These are phyloP conservation scores for Brassica carinata DNA, from an alignment of 345 rosid genomes.

Conservation along the genomic window DNA sequence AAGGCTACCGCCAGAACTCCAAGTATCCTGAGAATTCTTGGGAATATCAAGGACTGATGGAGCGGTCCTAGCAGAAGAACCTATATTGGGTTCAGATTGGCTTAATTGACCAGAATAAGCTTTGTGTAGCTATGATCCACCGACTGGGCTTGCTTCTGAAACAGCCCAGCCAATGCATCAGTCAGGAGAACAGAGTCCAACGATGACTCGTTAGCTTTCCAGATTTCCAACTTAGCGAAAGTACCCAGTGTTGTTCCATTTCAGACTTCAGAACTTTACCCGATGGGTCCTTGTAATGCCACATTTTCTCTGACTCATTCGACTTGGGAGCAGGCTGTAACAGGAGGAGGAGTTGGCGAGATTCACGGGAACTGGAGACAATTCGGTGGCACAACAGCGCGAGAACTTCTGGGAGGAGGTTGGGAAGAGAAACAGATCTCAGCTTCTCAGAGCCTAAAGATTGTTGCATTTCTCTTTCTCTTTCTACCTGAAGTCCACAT, in stretches of 20 bases:
- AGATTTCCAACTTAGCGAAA: constrained; percentile 82
- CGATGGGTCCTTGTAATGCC: constrained; percentile 96
- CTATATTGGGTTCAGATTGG: constrained; percentile 41
- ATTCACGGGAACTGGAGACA: constrained; percentile 53
- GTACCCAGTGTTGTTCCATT: constrained; percentile 93
- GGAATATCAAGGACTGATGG: constrained; percentile 59
- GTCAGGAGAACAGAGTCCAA: constrained; percentile 75
- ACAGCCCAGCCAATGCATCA: constrained; percentile 73
- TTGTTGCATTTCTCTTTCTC: constrained; percentile 57
- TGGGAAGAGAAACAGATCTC: constrained; percentile 49
- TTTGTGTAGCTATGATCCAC: constrained; percentile 42
- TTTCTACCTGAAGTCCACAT: constrained; percentile 61
- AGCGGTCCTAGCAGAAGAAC: constrained; percentile 40
- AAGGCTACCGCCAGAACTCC: constrained; percentile 71
- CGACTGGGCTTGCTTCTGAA: constrained; percentile 53
- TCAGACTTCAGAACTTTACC: constrained; percentile 96
- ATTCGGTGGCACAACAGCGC: constrained; percentile 47
- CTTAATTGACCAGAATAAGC: constrained; percentile 39
- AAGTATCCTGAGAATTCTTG: constrained; percentile 52
- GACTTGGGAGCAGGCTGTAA: constrained; percentile 49
- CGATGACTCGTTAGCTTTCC: constrained; percentile 65
- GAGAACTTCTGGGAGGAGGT: constrained; percentile 43
- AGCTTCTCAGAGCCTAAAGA: constrained; percentile 59
- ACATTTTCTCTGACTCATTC: constrained; percentile 82
- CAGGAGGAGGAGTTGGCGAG: constrained; percentile 46